A percentile compares a stretch with the other conserved stretches of the same genome.
These are phyloP conservation scores for Phaeosphaeriaceae sp. DNA, from an alignment of 2,329 filamentous ascomycete species.

Conservation along the genomic window DNA sequence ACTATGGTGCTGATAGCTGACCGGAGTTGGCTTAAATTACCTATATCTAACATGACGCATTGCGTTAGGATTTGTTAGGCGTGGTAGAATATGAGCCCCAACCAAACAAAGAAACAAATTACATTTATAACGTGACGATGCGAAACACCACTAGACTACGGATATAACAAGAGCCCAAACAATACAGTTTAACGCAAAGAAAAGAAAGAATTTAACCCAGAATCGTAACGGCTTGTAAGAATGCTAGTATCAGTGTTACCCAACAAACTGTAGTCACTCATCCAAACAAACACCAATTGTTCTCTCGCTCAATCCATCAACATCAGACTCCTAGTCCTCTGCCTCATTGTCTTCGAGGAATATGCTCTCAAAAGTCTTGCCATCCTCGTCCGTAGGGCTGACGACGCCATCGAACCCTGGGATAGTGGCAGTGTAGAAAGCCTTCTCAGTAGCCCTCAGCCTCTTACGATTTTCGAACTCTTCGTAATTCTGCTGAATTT, in stretches of 20 bases:
- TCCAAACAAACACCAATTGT: conserved; percentile 5
- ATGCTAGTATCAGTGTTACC: neutral
- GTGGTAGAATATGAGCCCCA: too few relatives aligned
- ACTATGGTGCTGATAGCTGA: neutral
- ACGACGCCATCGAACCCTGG: conserved; percentile 9
- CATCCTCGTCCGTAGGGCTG: conserved; percentile 16
- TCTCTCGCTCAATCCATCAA: conserved; percentile 7
- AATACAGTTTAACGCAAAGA: too few relatives aligned
- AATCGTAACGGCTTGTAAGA: too few relatives aligned
- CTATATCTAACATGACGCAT: too few relatives aligned
- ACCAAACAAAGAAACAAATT: too few relatives aligned
- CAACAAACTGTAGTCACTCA: neutral
- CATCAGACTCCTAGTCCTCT: conserved; percentile 4
- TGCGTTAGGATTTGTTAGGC: too few relatives aligned
- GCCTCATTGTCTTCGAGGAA: conserved; percentile 21
- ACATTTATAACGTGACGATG: too few relatives aligned
- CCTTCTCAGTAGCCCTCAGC: conserved; percentile 10
- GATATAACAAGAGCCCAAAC: too few relatives aligned
- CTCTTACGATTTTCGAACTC: conserved; percentile 2
- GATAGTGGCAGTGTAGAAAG: conserved; percentile 4
- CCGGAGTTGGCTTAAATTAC: too few relatives aligned
- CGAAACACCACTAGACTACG: too few relatives aligned
- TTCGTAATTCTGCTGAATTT: conserved; percentile 3
- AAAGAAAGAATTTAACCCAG: too few relatives aligned
- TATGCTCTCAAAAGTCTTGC: conserved; percentile 24